phyloP scores from a whole-genome alignment of 331 rosid species.

The Quercus tomentella region DNA sequence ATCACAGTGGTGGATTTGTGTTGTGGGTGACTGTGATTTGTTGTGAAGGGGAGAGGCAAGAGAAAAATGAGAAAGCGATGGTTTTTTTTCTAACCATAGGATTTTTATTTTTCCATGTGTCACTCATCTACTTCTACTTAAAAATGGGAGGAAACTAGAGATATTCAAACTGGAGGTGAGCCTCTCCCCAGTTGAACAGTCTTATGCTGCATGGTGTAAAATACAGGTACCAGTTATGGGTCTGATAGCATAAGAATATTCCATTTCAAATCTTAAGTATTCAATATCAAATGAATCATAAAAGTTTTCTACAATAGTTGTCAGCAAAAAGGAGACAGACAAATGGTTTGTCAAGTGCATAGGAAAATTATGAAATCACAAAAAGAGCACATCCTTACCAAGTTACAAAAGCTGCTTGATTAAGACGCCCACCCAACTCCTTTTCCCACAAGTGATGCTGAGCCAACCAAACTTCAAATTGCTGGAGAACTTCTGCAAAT shows the following conservation, averaged over 20 bases:
- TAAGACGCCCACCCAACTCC: slow-evolving; percentile 44
- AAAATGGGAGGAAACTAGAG: no score
- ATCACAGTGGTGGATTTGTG: no score
- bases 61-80: no score
- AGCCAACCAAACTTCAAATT: slow-evolving; percentile 78
- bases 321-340: neutral
- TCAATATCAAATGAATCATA: neutral
- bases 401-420: slow-evolving; percentile 76
- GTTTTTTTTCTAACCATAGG: no score
- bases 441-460: slow-evolving; percentile 58
- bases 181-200: neutral
- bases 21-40: no score
- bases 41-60: no score
- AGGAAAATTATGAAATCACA: slow-evolving; percentile 1
- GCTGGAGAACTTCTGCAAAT: slow-evolving; percentile 66
- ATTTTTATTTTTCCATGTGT: no score
- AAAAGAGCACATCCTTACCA: slow-evolving; percentile 44
- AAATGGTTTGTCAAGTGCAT: neutral
- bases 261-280: neutral
- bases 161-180: no score
- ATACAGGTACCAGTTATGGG: neutral
- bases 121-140: no score
- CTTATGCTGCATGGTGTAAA: neutral
- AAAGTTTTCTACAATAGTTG: neutral
- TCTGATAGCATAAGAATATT: neutral